Conservation (phyloP, 2,329 filamentous ascomycete genomes). For the Colletotrichum liaoningense region DNA sequence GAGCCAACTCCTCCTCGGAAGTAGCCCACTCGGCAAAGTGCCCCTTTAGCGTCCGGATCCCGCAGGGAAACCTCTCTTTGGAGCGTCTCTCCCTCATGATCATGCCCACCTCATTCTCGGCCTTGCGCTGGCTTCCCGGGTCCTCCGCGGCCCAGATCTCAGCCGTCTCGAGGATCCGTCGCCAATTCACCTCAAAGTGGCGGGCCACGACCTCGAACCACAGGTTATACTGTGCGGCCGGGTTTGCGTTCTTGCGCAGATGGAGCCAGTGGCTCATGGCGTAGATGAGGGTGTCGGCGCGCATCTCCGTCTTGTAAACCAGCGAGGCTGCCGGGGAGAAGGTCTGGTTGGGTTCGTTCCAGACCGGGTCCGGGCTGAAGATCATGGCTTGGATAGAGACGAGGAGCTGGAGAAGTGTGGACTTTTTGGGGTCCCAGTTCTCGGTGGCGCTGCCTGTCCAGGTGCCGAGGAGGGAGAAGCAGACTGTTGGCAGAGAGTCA, state of each 20-base stretch:
- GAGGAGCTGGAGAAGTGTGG: slow-evolving; percentile 62
- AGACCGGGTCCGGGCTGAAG: slow-evolving; percentile 63
- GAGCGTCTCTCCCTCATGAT: neutral
- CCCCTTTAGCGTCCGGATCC: neutral
- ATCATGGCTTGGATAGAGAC: slow-evolving; percentile 70
- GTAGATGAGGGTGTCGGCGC: slow-evolving; percentile 41
- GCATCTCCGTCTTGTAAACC: slow-evolving; percentile 46
- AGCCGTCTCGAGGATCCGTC: neutral
- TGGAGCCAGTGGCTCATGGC: slow-evolving; percentile 45
- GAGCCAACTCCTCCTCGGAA: neutral
- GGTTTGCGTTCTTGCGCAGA: neutral
- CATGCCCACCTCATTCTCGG: neutral
- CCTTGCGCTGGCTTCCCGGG: no score
- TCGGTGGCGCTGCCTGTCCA: slow-evolving; percentile 53
- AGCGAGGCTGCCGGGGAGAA: slow-evolving; percentile 33
- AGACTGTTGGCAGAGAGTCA: slow-evolving; percentile 47
- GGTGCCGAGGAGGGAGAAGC: slow-evolving; percentile 61
- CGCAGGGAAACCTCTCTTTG: neutral
- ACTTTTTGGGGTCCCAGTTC: slow-evolving; percentile 56
- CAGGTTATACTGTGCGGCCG: neutral
- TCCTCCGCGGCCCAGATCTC: neutral
- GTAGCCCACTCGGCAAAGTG: neutral
- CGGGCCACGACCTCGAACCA: slow-evolving; percentile 15
- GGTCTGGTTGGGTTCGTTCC: slow-evolving; percentile 62
- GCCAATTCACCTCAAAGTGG: slow-evolving; percentile 13